Conservation (phyloP, 805 yeast genomes). For the Saccharomycopsis babjevae region DNA sequence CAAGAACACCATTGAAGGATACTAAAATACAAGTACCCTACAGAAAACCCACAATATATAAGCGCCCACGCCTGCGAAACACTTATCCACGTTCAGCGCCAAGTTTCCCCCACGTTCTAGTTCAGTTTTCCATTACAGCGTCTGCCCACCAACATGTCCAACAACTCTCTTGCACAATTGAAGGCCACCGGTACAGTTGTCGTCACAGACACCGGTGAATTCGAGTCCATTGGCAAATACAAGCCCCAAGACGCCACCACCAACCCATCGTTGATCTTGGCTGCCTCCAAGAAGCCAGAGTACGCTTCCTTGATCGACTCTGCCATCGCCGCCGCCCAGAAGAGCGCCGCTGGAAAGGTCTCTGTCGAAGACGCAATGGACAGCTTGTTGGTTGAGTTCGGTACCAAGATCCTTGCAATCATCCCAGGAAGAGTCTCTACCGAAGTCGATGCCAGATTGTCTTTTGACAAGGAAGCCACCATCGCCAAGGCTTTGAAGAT, state of each 20-base stretch:
- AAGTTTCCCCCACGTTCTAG: too few relatives aligned
- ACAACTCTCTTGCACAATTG: conserved; percentile 79
- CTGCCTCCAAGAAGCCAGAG: conserved; percentile 85
- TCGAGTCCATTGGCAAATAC: conserved; percentile 93
- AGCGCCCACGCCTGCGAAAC: too few relatives aligned
- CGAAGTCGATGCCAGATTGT: conserved; percentile 97
- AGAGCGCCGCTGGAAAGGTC: conserved; percentile 33
- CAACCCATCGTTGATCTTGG: conserved; percentile 93
- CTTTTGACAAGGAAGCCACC: conserved; percentile 91
- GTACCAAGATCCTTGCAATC: conserved; percentile 81
- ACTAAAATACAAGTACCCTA: too few relatives aligned
- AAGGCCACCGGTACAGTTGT: conserved; percentile 93
- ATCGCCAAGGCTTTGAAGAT: conserved; percentile 87
- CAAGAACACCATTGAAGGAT: too few relatives aligned
- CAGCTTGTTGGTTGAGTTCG: conserved; percentile 89
- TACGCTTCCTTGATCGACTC: conserved; percentile 83
- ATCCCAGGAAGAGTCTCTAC: conserved; percentile 99
- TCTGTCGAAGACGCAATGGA: conserved; percentile 84
- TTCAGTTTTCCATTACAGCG: background rate
- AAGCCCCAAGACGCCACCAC: conserved; percentile 99
- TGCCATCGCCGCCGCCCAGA: conserved; percentile 59
- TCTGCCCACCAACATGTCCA: conserved; percentile 23
- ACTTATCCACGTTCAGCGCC: too few relatives aligned
- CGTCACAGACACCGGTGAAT: conserved; percentile 98
- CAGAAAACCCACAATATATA: too few relatives aligned